phyloP scores from a whole-genome alignment of 306 rosid genomes.

The Crotalaria pallida region DNA sequence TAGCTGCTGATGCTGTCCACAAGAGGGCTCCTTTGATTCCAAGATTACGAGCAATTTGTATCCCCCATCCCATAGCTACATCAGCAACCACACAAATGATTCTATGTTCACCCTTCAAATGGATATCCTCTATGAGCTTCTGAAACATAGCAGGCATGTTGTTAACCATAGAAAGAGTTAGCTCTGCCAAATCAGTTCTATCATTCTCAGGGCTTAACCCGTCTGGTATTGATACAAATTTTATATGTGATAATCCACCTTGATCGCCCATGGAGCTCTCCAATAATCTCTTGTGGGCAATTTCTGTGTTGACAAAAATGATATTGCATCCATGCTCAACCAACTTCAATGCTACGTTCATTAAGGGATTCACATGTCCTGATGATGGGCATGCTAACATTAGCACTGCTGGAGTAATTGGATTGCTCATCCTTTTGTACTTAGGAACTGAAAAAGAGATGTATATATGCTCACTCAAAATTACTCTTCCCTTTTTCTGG shows the following conservation, averaged over 20 bases:
- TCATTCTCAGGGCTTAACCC: constrained; percentile 18
- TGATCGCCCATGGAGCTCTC: background rate
- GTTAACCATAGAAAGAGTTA: background rate
- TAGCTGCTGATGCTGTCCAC: background rate
- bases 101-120: background rate
- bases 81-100: background rate
- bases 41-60: background rate
- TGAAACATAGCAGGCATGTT: constrained; percentile 25
- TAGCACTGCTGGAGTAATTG: constrained; percentile 25
- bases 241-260: background rate
- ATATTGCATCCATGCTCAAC: constrained; percentile 25
- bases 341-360: constrained; percentile 21
- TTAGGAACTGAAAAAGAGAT: too few species aligned
- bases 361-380: constrained; percentile 35
- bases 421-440: background rate
- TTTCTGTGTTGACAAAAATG: constrained; percentile 22
- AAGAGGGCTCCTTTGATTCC: background rate
- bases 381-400: constrained; percentile 23
- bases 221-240: constrained; percentile 20
- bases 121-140: constrained; percentile 17
- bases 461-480: too few species aligned
- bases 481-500: too few species aligned
- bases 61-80: background rate
- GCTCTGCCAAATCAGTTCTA: background rate
- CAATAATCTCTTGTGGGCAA: background rate